Conservation (phyloP, 2,329 filamentous ascomycete genomes). For the Aspergillus pseudotamarii region DNA sequence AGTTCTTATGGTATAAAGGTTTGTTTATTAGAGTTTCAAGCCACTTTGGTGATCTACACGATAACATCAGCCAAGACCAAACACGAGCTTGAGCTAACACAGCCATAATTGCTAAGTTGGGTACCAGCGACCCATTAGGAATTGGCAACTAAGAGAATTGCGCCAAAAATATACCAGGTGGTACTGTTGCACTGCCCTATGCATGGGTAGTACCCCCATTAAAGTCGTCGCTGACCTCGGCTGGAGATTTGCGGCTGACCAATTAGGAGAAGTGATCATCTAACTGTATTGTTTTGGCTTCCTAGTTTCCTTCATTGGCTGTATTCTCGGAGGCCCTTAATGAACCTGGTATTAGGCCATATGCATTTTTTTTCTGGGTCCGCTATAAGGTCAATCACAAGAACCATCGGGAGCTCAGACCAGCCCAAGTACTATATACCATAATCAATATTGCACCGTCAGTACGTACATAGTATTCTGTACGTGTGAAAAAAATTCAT, state of each 20-base stretch:
- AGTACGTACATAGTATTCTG: background rate
- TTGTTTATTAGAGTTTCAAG: background rate
- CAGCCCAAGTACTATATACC: no score
- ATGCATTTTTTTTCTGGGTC: background rate
- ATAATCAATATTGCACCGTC: no score
- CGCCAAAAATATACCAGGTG: background rate
- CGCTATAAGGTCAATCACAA: background rate
- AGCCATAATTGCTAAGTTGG: background rate
- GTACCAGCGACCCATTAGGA: background rate
- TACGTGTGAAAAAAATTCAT: no score
- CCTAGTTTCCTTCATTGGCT: no score
- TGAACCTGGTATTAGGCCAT: background rate
- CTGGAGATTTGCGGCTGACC: background rate
- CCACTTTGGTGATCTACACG: background rate
- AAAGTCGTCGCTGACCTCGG: background rate
- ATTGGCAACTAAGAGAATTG: background rate
- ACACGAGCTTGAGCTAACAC: background rate
- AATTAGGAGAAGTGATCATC: background rate
- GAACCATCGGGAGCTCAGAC: background rate
- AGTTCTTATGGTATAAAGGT: background rate
- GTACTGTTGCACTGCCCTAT: background rate
- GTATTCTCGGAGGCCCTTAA: background rate
- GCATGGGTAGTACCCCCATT: background rate
- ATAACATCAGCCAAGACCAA: constrained; percentile 1
- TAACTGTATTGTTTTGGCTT: background rate